These are phyloP conservation scores for Ophiostoma ulmi DNA, from an alignment of 2,329 filamentous ascomycete genomes.

Conservation along the genomic window DNA sequence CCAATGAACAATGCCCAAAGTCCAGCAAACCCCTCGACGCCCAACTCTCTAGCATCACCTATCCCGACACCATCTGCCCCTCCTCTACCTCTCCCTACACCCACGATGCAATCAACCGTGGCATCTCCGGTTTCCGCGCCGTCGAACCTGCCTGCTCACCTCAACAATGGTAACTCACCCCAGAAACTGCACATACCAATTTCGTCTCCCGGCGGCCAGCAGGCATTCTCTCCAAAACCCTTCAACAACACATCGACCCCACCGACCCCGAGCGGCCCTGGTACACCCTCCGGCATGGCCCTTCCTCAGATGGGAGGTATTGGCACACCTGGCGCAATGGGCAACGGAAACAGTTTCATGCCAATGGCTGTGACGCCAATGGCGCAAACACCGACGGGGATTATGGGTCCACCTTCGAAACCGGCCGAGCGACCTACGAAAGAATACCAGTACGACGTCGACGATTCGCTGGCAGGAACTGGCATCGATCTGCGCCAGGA, in stretches of 20 bases:
- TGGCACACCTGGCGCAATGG: not conserved
- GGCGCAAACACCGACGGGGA: constrained; percentile 20
- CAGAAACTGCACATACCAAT: constrained; percentile 20
- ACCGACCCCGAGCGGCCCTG: constrained; percentile 22
- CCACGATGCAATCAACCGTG: constrained; percentile 40
- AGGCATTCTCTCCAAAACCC: constrained; percentile 21
- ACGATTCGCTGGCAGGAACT: constrained; percentile 76
- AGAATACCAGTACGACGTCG: constrained; percentile 64
- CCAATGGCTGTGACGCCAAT: constrained; percentile 21
- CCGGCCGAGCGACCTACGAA: constrained; percentile 59
- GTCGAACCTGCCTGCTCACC: constrained; percentile 2
- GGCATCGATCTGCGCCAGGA: constrained; percentile 85
- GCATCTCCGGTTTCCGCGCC: constrained; percentile 20
- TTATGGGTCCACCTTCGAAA: constrained; percentile 57
- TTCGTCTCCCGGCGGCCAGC: constrained; percentile 17
- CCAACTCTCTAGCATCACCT: constrained; percentile 27
- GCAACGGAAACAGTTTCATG: constrained; percentile 21
- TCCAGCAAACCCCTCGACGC: constrained; percentile 26
- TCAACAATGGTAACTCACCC: constrained; percentile 18
- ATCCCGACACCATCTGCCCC: constrained; percentile 21
- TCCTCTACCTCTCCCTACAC: constrained; percentile 53
- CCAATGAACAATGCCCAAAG: constrained; percentile 19
- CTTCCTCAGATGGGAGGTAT: constrained; percentile 22
- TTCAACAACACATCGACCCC: constrained; percentile 23
- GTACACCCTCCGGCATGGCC: constrained; percentile 23